phyloP scores from a whole-genome alignment of 2,329 filamentous ascomycete species.

The Podosphaera xanthii region DNA sequence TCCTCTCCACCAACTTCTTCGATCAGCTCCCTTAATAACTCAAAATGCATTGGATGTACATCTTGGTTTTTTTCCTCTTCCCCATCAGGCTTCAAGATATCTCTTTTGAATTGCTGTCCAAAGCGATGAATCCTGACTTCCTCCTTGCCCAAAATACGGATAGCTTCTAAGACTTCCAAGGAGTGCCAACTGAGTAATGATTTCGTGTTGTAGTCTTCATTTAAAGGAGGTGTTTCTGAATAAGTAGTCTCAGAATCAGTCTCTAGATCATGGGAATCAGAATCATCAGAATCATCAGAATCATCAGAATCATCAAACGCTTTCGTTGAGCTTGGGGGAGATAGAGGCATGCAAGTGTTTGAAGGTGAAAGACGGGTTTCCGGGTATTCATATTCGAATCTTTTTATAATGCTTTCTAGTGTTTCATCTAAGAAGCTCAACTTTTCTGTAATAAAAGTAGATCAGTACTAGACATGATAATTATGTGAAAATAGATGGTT shows the following conservation, averaged over 20 bases:
- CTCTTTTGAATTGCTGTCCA: slow-evolving; percentile 40
- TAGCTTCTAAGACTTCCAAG: slow-evolving; percentile 45
- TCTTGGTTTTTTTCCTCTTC: slow-evolving; percentile 21
- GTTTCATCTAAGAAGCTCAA: slow-evolving; percentile 76
- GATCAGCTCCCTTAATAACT: slow-evolving; percentile 36
- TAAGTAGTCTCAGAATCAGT: slow-evolving; percentile 9
- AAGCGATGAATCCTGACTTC: slow-evolving; percentile 49
- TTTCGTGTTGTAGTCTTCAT: slow-evolving; percentile 19
- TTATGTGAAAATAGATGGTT: neutral
- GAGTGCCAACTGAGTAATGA: slow-evolving; percentile 29
- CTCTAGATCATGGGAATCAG: slow-evolving; percentile 3
- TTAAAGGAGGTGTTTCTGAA: slow-evolving; percentile 16
- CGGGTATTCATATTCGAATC: slow-evolving; percentile 90
- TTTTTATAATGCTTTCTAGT: slow-evolving; percentile 71
- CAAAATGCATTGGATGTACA: slow-evolving; percentile 11
- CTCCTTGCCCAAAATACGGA: slow-evolving; percentile 39
- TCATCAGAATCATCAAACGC: slow-evolving; percentile 9
- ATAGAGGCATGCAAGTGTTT: neutral
- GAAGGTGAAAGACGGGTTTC: slow-evolving; percentile 37
- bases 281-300: slow-evolving; percentile 3
- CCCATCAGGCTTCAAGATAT: slow-evolving; percentile 27
- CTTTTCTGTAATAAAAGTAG: slow-evolving; percentile 27
- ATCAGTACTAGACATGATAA: neutral
- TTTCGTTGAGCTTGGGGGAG: slow-evolving; percentile 1
- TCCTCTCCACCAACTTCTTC: slow-evolving; percentile 38